Evolutionary conservation across 2,329 filamentous ascomycete species (phyloP).

Genomic region (Periconia sp.): DNA sequence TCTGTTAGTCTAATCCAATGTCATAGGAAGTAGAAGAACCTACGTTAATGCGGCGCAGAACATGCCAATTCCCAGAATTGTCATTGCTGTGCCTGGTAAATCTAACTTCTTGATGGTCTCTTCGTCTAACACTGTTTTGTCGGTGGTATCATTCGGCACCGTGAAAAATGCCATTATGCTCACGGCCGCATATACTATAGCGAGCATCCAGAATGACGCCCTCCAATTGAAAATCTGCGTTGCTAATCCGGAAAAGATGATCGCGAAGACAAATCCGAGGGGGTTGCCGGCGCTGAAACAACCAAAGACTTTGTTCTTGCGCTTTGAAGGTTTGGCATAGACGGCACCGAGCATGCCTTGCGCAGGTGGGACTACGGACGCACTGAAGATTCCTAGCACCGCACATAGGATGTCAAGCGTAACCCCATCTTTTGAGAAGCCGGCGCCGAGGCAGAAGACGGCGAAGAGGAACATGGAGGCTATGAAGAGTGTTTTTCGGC

Average conservation of each 20-base stretch:
- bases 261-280: constrained; percentile 62
- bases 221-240: constrained; percentile 68
- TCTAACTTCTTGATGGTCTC: constrained; percentile 65
- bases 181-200: constrained; percentile 68
- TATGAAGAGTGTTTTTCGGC: constrained; percentile 67
- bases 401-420: constrained; percentile 68
- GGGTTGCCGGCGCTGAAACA: constrained; percentile 67
- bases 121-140: constrained; percentile 51
- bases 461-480: constrained; percentile 65
- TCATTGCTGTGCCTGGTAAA: constrained; percentile 64
- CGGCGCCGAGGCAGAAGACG: constrained; percentile 62
- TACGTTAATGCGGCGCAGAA: constrained; percentile 67
- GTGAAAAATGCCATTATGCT: constrained; percentile 65
- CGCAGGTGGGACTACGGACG: constrained; percentile 68
- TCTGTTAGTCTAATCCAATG: constrained; percentile 12
- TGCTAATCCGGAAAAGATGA: constrained; percentile 67
- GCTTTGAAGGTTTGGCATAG: constrained; percentile 64
- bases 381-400: constrained; percentile 68
- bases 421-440: constrained; percentile 65
- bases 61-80: constrained; percentile 69
- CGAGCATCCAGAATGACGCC: constrained; percentile 65
- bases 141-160: constrained; percentile 62
- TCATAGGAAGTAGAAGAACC: constrained; percentile 24
- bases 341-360: constrained; percentile 68
- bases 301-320: constrained; percentile 71